Evolutionary conservation across 306 rosid species (phyloP).

Genomic region (Malus orientalis): DNA sequence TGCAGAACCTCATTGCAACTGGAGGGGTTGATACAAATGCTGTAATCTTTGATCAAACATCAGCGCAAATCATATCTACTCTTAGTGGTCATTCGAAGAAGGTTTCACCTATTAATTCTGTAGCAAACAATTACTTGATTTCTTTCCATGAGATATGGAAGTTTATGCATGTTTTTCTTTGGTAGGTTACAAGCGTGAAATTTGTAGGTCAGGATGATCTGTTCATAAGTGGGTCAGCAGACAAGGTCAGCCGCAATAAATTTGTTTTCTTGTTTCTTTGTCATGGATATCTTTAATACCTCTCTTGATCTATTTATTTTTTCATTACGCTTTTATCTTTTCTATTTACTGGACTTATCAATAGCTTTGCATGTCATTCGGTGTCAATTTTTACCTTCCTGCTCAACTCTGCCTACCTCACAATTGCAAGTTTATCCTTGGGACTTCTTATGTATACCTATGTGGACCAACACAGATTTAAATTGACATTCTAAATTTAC

Average conservation of each 20-base stretch:
- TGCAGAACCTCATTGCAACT: constrained; percentile 83
- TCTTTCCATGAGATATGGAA: constrained; percentile 7
- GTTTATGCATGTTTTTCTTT: constrained; percentile 12
- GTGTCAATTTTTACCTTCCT: not conserved
- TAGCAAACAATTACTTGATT: not conserved
- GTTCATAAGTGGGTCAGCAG: constrained; percentile 75
- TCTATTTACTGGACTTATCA: not conserved
- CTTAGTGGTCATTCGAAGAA: constrained; percentile 92
- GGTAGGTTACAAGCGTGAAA: constrained; percentile 81
- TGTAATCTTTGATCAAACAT: constrained; percentile 76
- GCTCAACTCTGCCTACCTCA: not conserved
- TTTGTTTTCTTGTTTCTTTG: constrained; percentile 1
- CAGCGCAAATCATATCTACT: constrained; percentile 89
- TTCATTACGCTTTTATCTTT: not conserved
- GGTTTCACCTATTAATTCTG: constrained; percentile 37
- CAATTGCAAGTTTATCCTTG: not conserved
- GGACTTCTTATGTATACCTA: not conserved
- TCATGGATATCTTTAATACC: not conserved
- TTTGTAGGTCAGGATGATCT: constrained; percentile 70
- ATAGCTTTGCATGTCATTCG: not conserved
- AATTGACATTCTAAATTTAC: not conserved
- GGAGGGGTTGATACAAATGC: constrained; percentile 95
- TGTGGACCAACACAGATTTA: not conserved
- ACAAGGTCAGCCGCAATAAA: constrained; percentile 48
- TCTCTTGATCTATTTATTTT: not conserved